Conservation (phyloP, 2,329 filamentous ascomycete genomes). For the Chalaropsis ovoidea region DNA sequence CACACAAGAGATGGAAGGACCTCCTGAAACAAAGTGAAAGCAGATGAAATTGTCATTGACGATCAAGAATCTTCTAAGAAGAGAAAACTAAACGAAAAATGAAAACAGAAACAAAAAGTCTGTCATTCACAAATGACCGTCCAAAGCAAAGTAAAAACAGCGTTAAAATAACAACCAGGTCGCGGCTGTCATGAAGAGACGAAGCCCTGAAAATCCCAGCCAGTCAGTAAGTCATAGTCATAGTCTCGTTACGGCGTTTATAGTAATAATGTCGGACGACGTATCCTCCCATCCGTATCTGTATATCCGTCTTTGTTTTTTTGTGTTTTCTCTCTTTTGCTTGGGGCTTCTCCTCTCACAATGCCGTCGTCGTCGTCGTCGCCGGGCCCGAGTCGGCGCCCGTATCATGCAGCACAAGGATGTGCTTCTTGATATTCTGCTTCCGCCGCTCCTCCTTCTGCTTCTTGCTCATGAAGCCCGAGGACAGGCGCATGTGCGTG, state of each 20-base stretch:
- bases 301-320: neutral
- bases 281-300: neutral
- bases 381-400: neutral
- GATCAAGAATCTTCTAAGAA: neutral
- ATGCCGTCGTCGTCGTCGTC: neutral
- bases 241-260: constrained; percentile 11
- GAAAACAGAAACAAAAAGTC: neutral
- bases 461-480: constrained; percentile 22
- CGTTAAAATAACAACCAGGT: neutral
- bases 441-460: constrained; percentile 32
- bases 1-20: neutral
- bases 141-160: neutral
- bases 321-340: neutral
- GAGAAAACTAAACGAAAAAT: neutral
- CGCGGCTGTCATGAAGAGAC: neutral
- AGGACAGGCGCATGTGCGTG: constrained; percentile 17
- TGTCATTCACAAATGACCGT: constrained; percentile 9
- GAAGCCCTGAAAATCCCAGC: neutral
- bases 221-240: constrained; percentile 8
- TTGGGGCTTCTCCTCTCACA: neutral
- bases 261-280: constrained; percentile 2
- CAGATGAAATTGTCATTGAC: neutral
- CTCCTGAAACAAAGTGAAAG: neutral
- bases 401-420: constrained; percentile 32
- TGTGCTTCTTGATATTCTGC: constrained; percentile 33